These are phyloP conservation scores for Fragaria nilgerrensis DNA, from an alignment of 306 rosid species.

Conservation along the genomic window DNA sequence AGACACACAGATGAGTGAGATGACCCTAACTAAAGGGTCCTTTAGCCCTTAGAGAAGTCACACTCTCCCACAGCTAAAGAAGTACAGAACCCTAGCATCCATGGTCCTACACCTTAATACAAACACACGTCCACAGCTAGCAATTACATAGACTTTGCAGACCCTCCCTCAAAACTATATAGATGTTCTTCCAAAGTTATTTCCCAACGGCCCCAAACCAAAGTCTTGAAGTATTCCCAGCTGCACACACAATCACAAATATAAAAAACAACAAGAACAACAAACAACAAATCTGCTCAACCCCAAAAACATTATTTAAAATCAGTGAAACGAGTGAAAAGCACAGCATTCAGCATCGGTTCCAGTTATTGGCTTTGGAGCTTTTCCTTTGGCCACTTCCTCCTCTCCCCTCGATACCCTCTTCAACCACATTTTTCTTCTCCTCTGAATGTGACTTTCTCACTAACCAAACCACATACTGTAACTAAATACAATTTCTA, in stretches of 20 bases:
- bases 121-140: constrained; percentile 5
- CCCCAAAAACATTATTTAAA: constrained; percentile 50
- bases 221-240: constrained; percentile 28
- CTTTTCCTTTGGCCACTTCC: constrained; percentile 72
- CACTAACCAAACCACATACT: constrained; percentile 5
- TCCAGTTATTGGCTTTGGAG: constrained; percentile 70
- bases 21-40: constrained; percentile 2
- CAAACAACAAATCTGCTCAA: constrained; percentile 51
- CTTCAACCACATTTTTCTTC: constrained; percentile 8
- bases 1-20: not conserved
- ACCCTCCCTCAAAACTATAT: not conserved
- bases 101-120: constrained; percentile 7
- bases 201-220: constrained; percentile 36
- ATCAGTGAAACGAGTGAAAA: constrained; percentile 41
- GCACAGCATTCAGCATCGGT: constrained; percentile 58
- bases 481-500: not conserved
- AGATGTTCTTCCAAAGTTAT: not conserved
- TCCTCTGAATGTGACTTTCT: constrained; percentile 9
- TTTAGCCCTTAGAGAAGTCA: not conserved
- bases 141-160: constrained; percentile 6
- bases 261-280: constrained; percentile 46
- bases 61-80: not conserved
- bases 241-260: constrained; percentile 17
- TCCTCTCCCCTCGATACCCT: constrained; percentile 51
- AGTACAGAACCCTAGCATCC: not conserved